phyloP scores from a whole-genome alignment of 192 early-diverging fungal genomes.

The Coemansia sp. region DNA sequence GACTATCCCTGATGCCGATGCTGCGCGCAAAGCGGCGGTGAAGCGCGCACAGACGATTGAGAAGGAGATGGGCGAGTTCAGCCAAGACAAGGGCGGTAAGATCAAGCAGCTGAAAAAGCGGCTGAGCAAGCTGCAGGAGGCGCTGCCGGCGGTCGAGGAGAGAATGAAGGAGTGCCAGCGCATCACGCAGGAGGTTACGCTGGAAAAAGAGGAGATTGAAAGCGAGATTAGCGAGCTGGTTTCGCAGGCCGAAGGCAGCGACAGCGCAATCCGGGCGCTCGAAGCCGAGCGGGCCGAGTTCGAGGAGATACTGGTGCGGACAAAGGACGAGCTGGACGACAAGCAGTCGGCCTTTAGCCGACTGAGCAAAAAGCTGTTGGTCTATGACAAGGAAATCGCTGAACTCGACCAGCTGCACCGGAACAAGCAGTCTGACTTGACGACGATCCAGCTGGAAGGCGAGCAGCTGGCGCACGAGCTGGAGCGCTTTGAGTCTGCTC shows the following conservation, averaged over 20 bases:
- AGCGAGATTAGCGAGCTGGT: slow-evolving; percentile 34
- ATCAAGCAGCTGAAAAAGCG: slow-evolving; percentile 76
- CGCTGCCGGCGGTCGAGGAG: slow-evolving; percentile 55
- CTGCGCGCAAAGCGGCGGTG: slow-evolving; percentile 50
- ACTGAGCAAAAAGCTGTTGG: slow-evolving; percentile 62
- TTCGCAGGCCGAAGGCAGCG: slow-evolving; percentile 25
- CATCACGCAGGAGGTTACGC: slow-evolving; percentile 32
- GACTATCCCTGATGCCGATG: slow-evolving; percentile 53
- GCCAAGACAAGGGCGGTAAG: slow-evolving; percentile 82
- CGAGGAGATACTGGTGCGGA: slow-evolving; percentile 41
- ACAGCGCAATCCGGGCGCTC: slow-evolving; percentile 43
- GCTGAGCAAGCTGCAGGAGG: slow-evolving; percentile 60
- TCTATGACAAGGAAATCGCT: slow-evolving; percentile 75
- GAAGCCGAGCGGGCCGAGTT: slow-evolving; percentile 50
- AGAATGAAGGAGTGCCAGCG: slow-evolving; percentile 43
- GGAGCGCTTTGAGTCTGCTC: slow-evolving; percentile 64
- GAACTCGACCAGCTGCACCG: slow-evolving; percentile 65
- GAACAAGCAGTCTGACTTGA: slow-evolving; percentile 60
- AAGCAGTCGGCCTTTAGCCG: slow-evolving; percentile 56
- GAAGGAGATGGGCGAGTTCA: slow-evolving; percentile 86
- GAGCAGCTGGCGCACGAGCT: slow-evolving; percentile 77
- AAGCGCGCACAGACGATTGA: slow-evolving; percentile 63
- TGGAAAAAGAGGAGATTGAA: slow-evolving; percentile 47
- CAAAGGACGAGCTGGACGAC: slow-evolving; percentile 48
- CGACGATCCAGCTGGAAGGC: slow-evolving; percentile 71